Evolutionary conservation across 768 basidiomycete genomes (phyloP), one percentile per base, ranked within the genome.

Genomic region (Lactarius hatsudake): DNA sequence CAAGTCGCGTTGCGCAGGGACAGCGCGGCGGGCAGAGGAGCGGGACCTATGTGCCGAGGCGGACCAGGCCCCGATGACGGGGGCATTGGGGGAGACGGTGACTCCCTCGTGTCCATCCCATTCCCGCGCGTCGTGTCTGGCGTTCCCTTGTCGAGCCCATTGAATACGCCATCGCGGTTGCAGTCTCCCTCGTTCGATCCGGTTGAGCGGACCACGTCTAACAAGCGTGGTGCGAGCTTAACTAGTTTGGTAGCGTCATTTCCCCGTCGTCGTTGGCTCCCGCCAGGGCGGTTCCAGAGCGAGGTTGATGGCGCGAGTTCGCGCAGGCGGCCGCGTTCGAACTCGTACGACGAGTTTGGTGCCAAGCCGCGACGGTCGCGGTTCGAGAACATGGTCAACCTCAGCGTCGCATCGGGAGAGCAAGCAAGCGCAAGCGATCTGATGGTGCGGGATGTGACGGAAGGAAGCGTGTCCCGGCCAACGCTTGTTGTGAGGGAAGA

Each of bases 401-500:
- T 89, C 18, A 83, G 86, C 30, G 83, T 77, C 55, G 79, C 23
- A 7, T 81, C 83, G 30, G 61, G 61, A 13, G 72, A 78, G 63
- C 81, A 84, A 65, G 80, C 84, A 23, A 86, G 82, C 75, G 83
- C 85, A 60, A 91, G 89, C 76, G 90, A 91, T 76, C 75, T 90
- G 67, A 77, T 85, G 73, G 75, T 79, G 66, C 81, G 87, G 56
- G 84, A 87, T 74, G 85, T 85, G 36, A 78, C 85, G 75, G 89
- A 90, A 71, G 88, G 87, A 26, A 85, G 82, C 72, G 81, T 82
- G 3, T 80, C 85, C 32, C 81, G 91, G 30, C 30, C 5, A 5
- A 86, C 87, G 48, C 79, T 96, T 40, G 82, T 94, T 48, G 83
- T 96, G 59, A 81, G 84, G 74, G 94, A 95, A 79, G 87, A 90